Evolutionary conservation across 1,284 basidiomycete species (phyloP), one percentile per base, ranked within the genome.

Genomic region (Leccinum fallax): DNA sequence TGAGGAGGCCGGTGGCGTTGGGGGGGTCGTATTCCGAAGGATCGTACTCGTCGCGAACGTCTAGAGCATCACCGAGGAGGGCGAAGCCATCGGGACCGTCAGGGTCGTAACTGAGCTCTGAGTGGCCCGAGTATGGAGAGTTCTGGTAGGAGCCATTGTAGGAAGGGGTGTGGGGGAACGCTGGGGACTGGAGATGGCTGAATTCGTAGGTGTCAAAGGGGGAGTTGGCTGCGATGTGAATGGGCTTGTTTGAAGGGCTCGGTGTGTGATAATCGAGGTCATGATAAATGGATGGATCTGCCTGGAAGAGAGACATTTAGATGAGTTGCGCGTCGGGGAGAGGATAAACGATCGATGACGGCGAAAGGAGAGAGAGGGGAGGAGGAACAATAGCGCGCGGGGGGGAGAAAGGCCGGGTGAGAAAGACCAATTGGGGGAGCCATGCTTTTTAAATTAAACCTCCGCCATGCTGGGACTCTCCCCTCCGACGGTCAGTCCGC

Each of bases 21-120:
- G 87, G 85, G 11, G 77, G 71, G 77, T 92, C 89, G 79, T 84
- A 91, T 58, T 88, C 85, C 51, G 80, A 73, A 5, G 88, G 88
- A 71, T 90, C 85, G 82, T 91, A 90, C 28, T 84, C 83, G 54
- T 81, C 78, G 10, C 70, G 70, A 61, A 69, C 66, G 36, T 77
- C 74, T 32, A 72, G 71, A 11, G 76, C 74, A 57, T 77, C 78
- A 2, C 79, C 77, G 21, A 81, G 81, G 59, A 83, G 67, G 56
- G 66, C 72, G 38, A 79, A 75, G 55, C 73, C 63, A 53, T 83
- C 80, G 55, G 82, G 71, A 19, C 70, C 79, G 48, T 81, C 79
- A 49, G 76, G 77, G 69, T 79, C 79, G 73, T 84, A 85, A 61
- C 80, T 80, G 24, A 90, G 85, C 30, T 90, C 88, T 2, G 87